Evolutionary conservation across 768 basidiomycete species (phyloP).

Genomic region (Boletus rubescentipes): DNA sequence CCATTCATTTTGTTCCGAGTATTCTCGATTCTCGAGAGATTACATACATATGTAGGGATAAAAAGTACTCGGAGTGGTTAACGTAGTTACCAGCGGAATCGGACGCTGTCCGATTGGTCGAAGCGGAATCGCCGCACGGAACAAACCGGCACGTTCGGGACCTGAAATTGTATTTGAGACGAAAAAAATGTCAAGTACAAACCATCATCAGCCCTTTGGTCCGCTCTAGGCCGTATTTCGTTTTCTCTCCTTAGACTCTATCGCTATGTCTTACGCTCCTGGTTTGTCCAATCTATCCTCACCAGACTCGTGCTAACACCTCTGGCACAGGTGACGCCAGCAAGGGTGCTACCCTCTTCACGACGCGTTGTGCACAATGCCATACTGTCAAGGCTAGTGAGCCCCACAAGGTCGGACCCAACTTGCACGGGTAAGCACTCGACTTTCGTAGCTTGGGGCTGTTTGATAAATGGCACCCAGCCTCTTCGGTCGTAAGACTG

Average conservation of each 20-base stretch:
- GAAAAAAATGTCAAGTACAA: slow-evolving; percentile 8
- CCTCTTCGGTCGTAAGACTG: slow-evolving; percentile 82
- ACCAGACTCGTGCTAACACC: slow-evolving; percentile 5
- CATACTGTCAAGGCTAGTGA: slow-evolving; percentile 82
- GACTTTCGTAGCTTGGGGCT: background rate
- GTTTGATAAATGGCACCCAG: slow-evolving; percentile 36
- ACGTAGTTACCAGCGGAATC: background rate
- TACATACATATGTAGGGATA: no score
- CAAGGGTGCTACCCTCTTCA: slow-evolving; percentile 96
- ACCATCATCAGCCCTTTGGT: background rate
- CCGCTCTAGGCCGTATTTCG: slow-evolving; percentile 7
- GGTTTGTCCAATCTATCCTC: slow-evolving; percentile 33
- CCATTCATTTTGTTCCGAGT: no score
- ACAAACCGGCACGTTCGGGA: slow-evolving; percentile 32
- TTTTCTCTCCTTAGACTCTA: slow-evolving; percentile 9
- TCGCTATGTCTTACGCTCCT: slow-evolving; percentile 42
- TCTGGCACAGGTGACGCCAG: slow-evolving; percentile 63
- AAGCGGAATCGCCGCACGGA: slow-evolving; percentile 13
- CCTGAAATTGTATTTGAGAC: slow-evolving; percentile 17
- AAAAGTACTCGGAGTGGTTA: no score
- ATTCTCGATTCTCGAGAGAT: no score
- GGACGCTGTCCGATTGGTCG: slow-evolving; percentile 24
- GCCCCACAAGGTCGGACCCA: slow-evolving; percentile 90
- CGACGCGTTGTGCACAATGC: slow-evolving; percentile 93
- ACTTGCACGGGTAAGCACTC: slow-evolving; percentile 79